Evolutionary conservation across 2,329 filamentous ascomycete genomes (phyloP), one percentile per base, ranked within the genome.

Genomic region (Harringtonia aguacate): DNA sequence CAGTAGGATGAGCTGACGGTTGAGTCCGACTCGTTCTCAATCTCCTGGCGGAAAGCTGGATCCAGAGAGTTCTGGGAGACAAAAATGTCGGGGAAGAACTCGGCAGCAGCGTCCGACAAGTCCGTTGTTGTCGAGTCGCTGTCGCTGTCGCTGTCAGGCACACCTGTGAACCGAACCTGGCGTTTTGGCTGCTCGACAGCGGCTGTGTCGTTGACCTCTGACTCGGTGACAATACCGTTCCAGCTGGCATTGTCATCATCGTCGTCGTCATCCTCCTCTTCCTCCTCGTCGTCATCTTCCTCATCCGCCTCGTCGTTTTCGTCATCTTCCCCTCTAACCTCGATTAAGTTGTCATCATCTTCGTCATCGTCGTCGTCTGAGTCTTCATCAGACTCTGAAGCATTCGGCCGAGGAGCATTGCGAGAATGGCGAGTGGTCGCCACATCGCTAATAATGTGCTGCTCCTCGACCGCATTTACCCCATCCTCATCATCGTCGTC

Each of bases 401-500:
- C 56, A 55, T 14, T 58, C 56, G 74, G 70, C 68, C 72, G 73
- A 72, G 73, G 69, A 65, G 72, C 63, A 55, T 17, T 17, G 17
- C 58, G 61, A 53, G 44, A 60, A 54, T 60, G 55, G 51, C 50
- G 54, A 48, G 59, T 58, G 33, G 64, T 59, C 27, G 58, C 58
- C 52, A 59, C 56, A 50, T 61, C 63, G 51, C 70, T 63, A 46
- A 85, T 68, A 49, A 89, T 86, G 53, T 81, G 77, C 60, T 79
- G 73, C 67, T 88, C 85, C 73, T 92, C 86, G 68, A 79, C 73
- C 70, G 80, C 77, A 56, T 84, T 75, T 45, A 90, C 77, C 70
- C 85, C 77, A 51, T 84, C 77, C 61, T 90, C 82, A 59, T 90
- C 85, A 50, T 86, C 81, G 49, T 89, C 75, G 43, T 75, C 85